Evolutionary conservation across 192 early-diverging fungal genomes (phyloP), one percentile per base, ranked within the genome.

Genomic region (Ambispora gerdemannii): DNA sequence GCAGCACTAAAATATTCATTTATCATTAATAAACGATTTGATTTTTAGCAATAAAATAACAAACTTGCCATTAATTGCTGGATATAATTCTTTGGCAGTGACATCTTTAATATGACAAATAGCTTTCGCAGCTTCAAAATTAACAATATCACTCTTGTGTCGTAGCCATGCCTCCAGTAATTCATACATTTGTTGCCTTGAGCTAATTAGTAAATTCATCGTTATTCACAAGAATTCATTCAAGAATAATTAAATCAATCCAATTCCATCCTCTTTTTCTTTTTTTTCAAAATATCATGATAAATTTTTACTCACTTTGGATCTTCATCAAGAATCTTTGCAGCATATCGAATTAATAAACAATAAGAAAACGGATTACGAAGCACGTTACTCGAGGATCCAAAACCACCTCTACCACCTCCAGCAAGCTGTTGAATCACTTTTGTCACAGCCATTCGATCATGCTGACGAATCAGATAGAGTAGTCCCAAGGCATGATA

Each of bases 71-170:
- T 89, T 87, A 30, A 99, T 91, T n/a, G 96, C 96, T 4, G 92
- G 89, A 80, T 92, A 89, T 36, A 99, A 80, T 76, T 96, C 92
- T 78, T 93, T 94, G 51, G 75, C 74, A 13, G 87, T 91, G 6
- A 91, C 92, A 61, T 94, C 89, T 32, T 79, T 82, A 67, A 99
- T 86, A 59, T 93, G 90, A 80, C 96, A 98, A 74, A 97, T 93
- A 4, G 97, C 95, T 51, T 94, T 90, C 50, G 96, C 96, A 17
- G 97, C 95, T 79, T 99, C 97, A 68, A 94, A 88, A 64, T 93
- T 93, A 38, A 99, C 96, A 93, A 99, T 97, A 71, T 99, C 97
- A 69, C 90, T 95, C 78, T 94, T 93, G 78, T 98, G 95, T 67
- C 92, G 80, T 38, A 98, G 81, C 88, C 89, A 96, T 20, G 88